Base-by-base conservation (phyloP, 495 filamentous ascomycete genomes). In the Penicillium ochrochloron region DNA sequence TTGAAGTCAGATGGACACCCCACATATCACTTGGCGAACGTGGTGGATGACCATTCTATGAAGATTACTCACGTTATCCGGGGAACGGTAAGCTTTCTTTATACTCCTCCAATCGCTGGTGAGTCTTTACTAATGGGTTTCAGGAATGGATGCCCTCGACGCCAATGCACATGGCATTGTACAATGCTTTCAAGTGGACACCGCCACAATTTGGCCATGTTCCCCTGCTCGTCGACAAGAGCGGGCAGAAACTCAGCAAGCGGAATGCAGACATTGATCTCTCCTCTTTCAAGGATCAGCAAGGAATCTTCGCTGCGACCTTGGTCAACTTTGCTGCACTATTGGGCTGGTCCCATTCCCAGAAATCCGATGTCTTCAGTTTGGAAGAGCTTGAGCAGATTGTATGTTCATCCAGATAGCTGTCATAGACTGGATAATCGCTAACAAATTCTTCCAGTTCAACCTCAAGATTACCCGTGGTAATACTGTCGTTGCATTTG, bases 1-100 rank as follows among this genome's bases (percentile, higher is more conserved):
- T 74, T 97, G 31, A 99, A 98, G 76, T 88, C 87, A 9, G 95
- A 99, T 70, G 93, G 93, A 0, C 87, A 89, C 57, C 95, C 95
- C 1, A 98, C 95, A 10, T 99, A 99, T 71, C 95, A 98, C 74
- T 88, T 99, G 58, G 95, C 95, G 5, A 98, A 97, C 75, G 94
- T 99, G 27, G 89, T 99, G 23, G 95, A 99, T 74, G 95, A 99
- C 74, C 92, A 96, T 72, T 77, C 85, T 55, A 99, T 99, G 95
- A 75, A 90, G 57, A 96, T 99, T 70, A 98, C 93, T 5, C 94
- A 97, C 77, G 96, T 99, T 27, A 90, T 98, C 57, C 86, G 95
- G 44, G 95, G 92, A 55, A 85, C 88, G 9, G 92, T 92, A 76
- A 73, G 89, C 75, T 23, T 15, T 35, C 39, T 59, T 14, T 21